phyloP scores from a whole-genome alignment of 495 filamentous ascomycete species.

The Alectoria sarmentosa region DNA sequence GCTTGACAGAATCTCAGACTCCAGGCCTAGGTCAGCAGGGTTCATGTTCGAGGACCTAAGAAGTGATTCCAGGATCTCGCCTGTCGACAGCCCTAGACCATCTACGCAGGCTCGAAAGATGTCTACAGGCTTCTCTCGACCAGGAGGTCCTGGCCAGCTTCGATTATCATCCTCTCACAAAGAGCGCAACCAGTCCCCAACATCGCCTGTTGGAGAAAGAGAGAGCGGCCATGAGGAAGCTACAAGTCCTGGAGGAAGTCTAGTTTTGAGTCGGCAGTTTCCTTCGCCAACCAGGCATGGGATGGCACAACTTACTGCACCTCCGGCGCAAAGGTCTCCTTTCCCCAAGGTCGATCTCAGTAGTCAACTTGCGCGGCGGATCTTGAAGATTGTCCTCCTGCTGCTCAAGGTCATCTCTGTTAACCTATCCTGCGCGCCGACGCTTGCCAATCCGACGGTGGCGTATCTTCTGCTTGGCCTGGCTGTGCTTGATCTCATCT shows the following conservation, averaged over 20 bases:
- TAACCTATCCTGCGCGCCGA: constrained; percentile 53
- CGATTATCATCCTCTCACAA: constrained; percentile 18
- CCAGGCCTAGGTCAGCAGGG: constrained; percentile 38
- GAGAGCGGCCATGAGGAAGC: constrained; percentile 15
- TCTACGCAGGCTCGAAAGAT: constrained; percentile 24
- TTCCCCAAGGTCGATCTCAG: not conserved
- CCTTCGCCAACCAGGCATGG: constrained; percentile 26
- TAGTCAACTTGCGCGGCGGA: constrained; percentile 10
- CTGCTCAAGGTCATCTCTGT: constrained; percentile 49
- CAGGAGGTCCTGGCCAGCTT: constrained; percentile 22
- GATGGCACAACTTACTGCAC: constrained; percentile 21
- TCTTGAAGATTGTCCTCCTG: constrained; percentile 39
- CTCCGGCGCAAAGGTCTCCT: constrained; percentile 22
- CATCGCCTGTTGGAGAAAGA: constrained; percentile 5
- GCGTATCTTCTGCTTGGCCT: constrained; percentile 54
- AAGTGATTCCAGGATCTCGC: constrained; percentile 51
- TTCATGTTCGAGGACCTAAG: constrained; percentile 49
- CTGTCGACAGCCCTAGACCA: constrained; percentile 45
- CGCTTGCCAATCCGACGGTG: constrained; percentile 51
- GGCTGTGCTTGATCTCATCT: constrained; percentile 46
- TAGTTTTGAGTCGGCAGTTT: constrained; percentile 29
- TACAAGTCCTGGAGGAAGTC: constrained; percentile 30
- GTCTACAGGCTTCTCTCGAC: constrained; percentile 29
- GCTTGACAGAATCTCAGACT: constrained; percentile 48
- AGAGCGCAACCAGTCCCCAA: constrained; percentile 14